Base-by-base conservation (phyloP, 352 stramenopile species). In the Pythium aquatile region DNA sequence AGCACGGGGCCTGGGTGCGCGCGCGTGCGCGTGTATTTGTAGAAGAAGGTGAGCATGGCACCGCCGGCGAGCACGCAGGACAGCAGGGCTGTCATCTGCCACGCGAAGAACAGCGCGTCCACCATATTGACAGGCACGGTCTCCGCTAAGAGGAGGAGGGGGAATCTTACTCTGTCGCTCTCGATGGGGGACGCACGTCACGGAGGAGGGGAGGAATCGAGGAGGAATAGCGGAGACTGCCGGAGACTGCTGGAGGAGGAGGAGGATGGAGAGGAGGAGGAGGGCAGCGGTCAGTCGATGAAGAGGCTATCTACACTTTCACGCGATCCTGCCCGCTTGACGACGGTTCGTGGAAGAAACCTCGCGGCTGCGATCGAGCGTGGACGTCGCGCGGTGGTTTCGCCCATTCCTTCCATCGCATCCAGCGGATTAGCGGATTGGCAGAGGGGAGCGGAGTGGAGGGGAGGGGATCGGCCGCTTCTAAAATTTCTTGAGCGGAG, bases 41-140 rank as follows among this genome's bases (percentile, higher is more conserved):
- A 69, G 62, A 92, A 92, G 71, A 92, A 88, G 55, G 76, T 76
- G 61, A 91, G 58, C 82, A 91, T 92, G 40, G 73, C 68, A 24
- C 65, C 67, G 39, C 76, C 73, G 3, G 84, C 82, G 20, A 90
- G 32, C 20, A 85, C 37, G 29, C 76, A 77, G 13, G 79, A 90
- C 10, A 65, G 46, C 17, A 94, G 70, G 44, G 82, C 80, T 44
- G 79, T 86, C 64, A 92, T 71, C 61, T 94, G 86, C 86, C 86
- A 94, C 26, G 70, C 75, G 37, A 90, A 49, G 66, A 87, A 91
- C 63, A 93, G 76, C 65, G 69, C 26, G 68, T 88, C 72, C 74
- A 88, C 84, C 39, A 67, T 72, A 20, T 7, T 28, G n/a, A 29
- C 40, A 58, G 56, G 10, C 1, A 30, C 5, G 1, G 20, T 24